Percentiles rank a stretch among this genome's conserved stretches.
These are phyloP conservation scores for Scutellaria barbata DNA, from an alignment of 257 asterid genomes.

Conservation along the genomic window DNA sequence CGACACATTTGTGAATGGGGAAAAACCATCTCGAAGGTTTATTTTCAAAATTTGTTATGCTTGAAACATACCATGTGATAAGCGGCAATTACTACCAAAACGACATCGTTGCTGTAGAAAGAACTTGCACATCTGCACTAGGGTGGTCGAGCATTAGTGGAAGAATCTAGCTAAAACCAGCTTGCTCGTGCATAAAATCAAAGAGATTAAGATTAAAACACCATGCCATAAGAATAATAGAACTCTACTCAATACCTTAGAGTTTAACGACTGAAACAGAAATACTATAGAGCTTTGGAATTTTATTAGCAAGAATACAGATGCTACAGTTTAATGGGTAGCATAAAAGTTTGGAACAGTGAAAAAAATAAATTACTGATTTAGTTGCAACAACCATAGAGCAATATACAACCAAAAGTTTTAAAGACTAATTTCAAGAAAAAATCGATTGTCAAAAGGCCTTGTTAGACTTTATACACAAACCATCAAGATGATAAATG, in stretches of 20 bases:
- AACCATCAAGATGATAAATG: conserved; percentile 12
- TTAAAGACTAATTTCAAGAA: conserved; percentile 27
- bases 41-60: conserved; percentile 37
- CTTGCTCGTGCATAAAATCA: conserved; percentile 33
- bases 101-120: conserved; percentile 98
- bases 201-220: conserved; percentile 31
- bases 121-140: conserved; percentile 99
- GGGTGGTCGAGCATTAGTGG: conserved; percentile 80
- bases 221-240: conserved; percentile 29
- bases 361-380: conserved; percentile 4
- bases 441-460: conserved; percentile 6
- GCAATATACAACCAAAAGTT: conserved; percentile 16
- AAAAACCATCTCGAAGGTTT: conserved; percentile 34
- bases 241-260: conserved; percentile 14
- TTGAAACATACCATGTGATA: conserved; percentile 96
- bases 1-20: conserved; percentile 27
- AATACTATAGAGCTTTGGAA: not conserved
- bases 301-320: conserved; percentile 9
- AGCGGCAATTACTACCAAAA: conserved; percentile 98
- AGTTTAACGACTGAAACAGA: conserved; percentile 26
- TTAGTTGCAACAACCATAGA: conserved; percentile 6
- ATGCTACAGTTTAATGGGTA: conserved; percentile 1
- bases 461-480: not conserved
- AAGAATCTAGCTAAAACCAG: conserved; percentile 47
- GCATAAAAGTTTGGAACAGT: conserved; percentile 14